Conservation (phyloP, 257 asterid species). For the Gentiana straminea region DNA sequence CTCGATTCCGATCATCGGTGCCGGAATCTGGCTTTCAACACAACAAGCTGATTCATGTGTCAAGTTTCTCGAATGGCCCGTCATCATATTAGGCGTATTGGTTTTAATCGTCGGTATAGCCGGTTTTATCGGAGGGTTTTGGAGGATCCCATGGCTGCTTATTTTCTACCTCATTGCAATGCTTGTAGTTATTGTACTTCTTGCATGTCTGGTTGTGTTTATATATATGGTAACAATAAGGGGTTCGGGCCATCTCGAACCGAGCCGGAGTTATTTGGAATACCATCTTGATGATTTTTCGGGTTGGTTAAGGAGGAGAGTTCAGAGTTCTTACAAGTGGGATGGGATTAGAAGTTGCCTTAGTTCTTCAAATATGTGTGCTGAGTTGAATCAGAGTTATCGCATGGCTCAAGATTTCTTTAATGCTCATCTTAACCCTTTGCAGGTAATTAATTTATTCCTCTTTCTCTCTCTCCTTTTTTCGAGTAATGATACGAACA, state of each 20-base stretch:
- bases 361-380: constrained; percentile 57
- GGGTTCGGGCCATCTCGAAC: constrained; percentile 66
- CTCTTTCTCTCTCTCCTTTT: not conserved
- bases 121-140: constrained; percentile 74
- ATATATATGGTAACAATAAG: constrained; percentile 56
- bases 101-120: constrained; percentile 48
- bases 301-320: constrained; percentile 61
- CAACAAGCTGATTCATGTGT: constrained; percentile 68
- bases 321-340: constrained; percentile 63
- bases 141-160: constrained; percentile 57
- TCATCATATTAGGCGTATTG: constrained; percentile 56
- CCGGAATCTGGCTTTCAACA: constrained; percentile 80
- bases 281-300: constrained; percentile 55
- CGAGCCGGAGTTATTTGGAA: constrained; percentile 71
- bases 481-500: too few relatives aligned
- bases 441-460: constrained; percentile 42
- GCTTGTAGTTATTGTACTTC: constrained; percentile 58
- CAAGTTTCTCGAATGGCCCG: constrained; percentile 71
- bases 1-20: constrained; percentile 70
- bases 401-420: constrained; percentile 89
- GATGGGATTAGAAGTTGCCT: constrained; percentile 68
- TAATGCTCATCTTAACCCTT: constrained; percentile 60
- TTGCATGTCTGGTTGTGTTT: constrained; percentile 56
- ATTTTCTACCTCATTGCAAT: constrained; percentile 59
- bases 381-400: constrained; percentile 67